Evolutionary conservation across 2,329 filamentous ascomycete species (phyloP), one percentile per base, ranked within the genome.

Genomic region (Colletotrichum higginsianum): DNA sequence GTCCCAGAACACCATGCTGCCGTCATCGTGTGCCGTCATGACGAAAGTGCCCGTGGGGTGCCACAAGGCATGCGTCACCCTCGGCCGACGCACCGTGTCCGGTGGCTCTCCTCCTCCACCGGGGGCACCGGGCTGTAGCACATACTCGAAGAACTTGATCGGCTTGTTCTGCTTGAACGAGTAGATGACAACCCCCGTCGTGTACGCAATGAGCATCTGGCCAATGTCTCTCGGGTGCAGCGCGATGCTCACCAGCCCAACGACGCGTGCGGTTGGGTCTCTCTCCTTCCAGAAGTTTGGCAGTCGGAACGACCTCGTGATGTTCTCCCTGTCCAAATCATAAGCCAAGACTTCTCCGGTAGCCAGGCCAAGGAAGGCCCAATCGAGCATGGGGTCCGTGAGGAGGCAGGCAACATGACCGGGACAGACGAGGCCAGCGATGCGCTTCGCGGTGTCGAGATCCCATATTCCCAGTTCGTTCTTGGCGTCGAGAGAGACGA

Each of bases 11-110:
- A 97, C 96, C 57, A 99, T 84, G 76, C 94, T 98, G 44, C 93
- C 92, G 79, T 99, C 96, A 67, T 98, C 95, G 78, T 98, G 93
- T 1, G 92, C 93, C 0, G 94, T 97, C 75, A 96, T 80, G 47
- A 98, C 84, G 77, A 98, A 98, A 0, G 94, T 97, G 0, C 95
- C 96, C 1, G 94, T 97, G 0, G 96, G 96, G 83, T 99, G 96
- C 95, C 96, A 99, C 18, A 96, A 81, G 1, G 94, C 95, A 76
- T 97, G 93, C 1, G 92, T 94, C 73, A 98, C 82, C 69, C 88
- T 89, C 16, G 96, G 96, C 76, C 87, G 90, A 61, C 95, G 90
- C 71, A 88, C 80, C 16, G 87, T 87, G 67, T 91, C 89, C 46
- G 90, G 82, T 8, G 88, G 87, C 49, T 88, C 82, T 38, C 91